phyloP scores from a whole-genome alignment of 805 yeast genomes.

The Suhomyces emberorum region DNA sequence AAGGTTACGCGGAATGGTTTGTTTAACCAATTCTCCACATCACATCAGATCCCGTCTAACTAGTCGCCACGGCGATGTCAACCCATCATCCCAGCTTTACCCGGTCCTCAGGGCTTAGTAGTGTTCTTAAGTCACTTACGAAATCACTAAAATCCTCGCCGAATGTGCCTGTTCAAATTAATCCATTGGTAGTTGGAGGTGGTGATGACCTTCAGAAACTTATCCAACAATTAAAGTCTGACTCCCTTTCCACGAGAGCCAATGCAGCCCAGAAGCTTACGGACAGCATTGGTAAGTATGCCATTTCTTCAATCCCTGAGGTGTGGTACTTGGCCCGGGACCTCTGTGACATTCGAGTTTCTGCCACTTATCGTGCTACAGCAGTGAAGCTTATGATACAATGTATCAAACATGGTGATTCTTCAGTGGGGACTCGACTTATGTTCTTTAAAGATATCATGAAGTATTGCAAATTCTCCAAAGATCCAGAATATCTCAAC shows the following conservation, averaged over 20 bases:
- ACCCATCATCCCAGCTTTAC: slow-evolving; percentile 32
- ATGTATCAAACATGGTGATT: slow-evolving; percentile 56
- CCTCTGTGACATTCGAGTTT: slow-evolving; percentile 43
- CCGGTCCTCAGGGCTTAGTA: slow-evolving; percentile 34
- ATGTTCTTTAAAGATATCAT: slow-evolving; percentile 61
- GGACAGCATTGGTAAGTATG: slow-evolving; percentile 47
- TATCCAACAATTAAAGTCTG: slow-evolving; percentile 36
- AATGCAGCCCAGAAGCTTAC: slow-evolving; percentile 52
- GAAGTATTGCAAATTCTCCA: slow-evolving; percentile 32
- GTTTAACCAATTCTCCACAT: too few relatives aligned
- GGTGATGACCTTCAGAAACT: slow-evolving; percentile 39
- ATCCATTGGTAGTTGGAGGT: slow-evolving; percentile 44
- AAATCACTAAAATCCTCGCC: slow-evolving; percentile 32
- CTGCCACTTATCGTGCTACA: slow-evolving; percentile 32
- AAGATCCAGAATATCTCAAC: slow-evolving; percentile 49
- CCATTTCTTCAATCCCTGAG: slow-evolving; percentile 62
- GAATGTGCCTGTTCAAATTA: slow-evolving; percentile 33
- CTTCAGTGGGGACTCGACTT: slow-evolving; percentile 46
- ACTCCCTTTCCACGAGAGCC: slow-evolving; percentile 37
- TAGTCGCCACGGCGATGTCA: too few relatives aligned
- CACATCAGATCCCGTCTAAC: too few relatives aligned
- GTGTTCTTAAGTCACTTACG: slow-evolving; percentile 38
- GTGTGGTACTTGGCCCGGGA: slow-evolving; percentile 70
- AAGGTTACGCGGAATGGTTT: too few relatives aligned
- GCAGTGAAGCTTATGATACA: slow-evolving; percentile 51